These are phyloP conservation scores for Colletotrichum lini DNA, from an alignment of 2,329 filamentous ascomycete genomes.

Conservation along the genomic window DNA sequence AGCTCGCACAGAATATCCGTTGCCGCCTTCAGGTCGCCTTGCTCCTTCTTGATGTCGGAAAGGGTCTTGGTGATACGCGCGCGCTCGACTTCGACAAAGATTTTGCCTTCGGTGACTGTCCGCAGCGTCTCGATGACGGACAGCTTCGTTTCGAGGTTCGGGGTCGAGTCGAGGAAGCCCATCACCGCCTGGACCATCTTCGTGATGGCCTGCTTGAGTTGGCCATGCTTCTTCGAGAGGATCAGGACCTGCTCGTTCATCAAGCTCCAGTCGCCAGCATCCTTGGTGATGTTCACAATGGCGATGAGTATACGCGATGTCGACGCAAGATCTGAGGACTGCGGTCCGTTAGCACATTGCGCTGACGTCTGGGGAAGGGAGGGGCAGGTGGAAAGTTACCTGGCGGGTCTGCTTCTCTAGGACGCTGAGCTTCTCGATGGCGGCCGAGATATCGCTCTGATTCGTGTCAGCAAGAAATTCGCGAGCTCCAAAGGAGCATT, in stretches of 20 bases:
- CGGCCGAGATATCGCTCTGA: conserved; percentile 83
- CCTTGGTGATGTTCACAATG: conserved; percentile 95
- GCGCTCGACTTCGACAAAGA: conserved; percentile 98
- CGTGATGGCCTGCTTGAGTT: conserved; percentile 98
- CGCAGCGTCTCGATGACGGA: conserved; percentile 94
- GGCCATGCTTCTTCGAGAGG: conserved; percentile 99
- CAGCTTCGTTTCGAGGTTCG: conserved; percentile 88
- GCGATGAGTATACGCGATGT: conserved; percentile 89
- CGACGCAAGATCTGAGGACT: conserved; percentile 96
- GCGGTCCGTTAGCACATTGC: conserved; percentile 39
- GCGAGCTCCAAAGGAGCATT: not conserved
- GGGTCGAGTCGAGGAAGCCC: conserved; percentile 88
- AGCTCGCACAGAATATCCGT: conserved; percentile 96
- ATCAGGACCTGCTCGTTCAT: conserved; percentile 97
- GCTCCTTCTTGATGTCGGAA: conserved; percentile 96
- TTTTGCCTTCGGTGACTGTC: conserved; percentile 99
- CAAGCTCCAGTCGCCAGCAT: conserved; percentile 91
- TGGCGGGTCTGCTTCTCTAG: conserved; percentile 98
- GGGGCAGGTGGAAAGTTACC: conserved; percentile 63
- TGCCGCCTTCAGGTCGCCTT: conserved; percentile 91
- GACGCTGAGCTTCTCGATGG: conserved; percentile 91
- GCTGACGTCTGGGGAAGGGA: conserved; percentile 44
- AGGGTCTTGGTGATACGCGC: conserved; percentile 95
- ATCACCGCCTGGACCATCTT: conserved; percentile 99
- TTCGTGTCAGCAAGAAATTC: conserved; percentile 3